Conservation (phyloP, 768 basidiomycete species). For the Phlebiopsis gigantea region DNA sequence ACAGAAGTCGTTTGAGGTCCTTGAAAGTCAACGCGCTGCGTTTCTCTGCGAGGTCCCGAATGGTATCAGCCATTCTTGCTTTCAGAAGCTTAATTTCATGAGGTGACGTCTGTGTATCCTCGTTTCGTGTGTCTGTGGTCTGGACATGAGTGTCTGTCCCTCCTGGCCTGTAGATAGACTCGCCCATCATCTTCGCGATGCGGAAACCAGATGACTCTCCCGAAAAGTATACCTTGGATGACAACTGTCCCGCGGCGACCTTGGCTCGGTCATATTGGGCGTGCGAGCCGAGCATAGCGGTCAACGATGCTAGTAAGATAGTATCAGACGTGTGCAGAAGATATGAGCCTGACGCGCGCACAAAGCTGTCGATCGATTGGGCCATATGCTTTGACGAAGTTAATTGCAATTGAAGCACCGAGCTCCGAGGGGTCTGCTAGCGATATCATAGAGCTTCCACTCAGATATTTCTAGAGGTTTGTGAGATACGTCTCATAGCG, state of each 20-base stretch:
- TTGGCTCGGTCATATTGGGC: conserved; percentile 82
- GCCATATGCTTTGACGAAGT: conserved; percentile 78
- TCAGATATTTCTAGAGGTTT: conserved; percentile 73
- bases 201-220: conserved; percentile 84
- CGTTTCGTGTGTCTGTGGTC: conserved; percentile 3
- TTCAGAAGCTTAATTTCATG: conserved; percentile 64
- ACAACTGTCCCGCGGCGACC: conserved; percentile 76
- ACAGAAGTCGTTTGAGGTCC: conserved; percentile 80
- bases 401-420: conserved; percentile 85
- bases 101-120: conserved; percentile 14
- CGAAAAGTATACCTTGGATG: conserved; percentile 84
- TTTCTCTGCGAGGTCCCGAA: conserved; percentile 66
- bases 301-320: conserved; percentile 43
- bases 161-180: conserved; percentile 11
- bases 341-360: conserved; percentile 30
- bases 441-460: conserved; percentile 62
- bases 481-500: neutral
- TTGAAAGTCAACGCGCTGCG: conserved; percentile 69
- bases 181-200: conserved; percentile 62
- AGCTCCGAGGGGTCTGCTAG: conserved; percentile 80
- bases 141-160: neutral
- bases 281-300: conserved; percentile 36
- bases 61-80: conserved; percentile 57
- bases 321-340: neutral
- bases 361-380: conserved; percentile 71